These are phyloP conservation scores for Wickerhamomyces chambardii DNA, from an alignment of 805 yeast species.

Conservation along the genomic window DNA sequence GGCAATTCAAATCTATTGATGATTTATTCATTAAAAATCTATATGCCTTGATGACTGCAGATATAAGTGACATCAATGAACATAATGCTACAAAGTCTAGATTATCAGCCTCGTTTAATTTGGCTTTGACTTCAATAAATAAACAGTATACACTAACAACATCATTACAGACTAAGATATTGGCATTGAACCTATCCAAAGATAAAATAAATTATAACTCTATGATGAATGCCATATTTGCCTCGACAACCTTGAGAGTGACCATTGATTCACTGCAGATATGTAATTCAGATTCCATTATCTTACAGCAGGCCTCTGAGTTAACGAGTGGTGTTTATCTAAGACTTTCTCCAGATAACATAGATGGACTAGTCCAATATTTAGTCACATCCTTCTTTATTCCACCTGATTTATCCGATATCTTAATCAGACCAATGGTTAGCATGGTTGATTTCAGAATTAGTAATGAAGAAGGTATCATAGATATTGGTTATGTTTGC, in stretches of 20 bases:
- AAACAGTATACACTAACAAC: constrained; percentile 30
- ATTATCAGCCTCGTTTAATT: not conserved
- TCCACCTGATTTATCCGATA: constrained; percentile 62
- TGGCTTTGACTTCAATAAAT: constrained; percentile 76
- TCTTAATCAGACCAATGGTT: constrained; percentile 73
- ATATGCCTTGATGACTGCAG: constrained; percentile 22
- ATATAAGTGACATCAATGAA: constrained; percentile 23
- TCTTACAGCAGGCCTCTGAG: constrained; percentile 92
- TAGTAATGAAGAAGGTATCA: not conserved
- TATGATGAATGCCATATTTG: constrained; percentile 91
- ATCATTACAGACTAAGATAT: constrained; percentile 28
- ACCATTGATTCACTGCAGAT: constrained; percentile 89
- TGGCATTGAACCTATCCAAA: constrained; percentile 3
- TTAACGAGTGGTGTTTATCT: constrained; percentile 89
- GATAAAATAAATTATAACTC: constrained; percentile 67
- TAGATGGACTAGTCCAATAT: constrained; percentile 76
- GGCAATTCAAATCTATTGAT: constrained; percentile 77
- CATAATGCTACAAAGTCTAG: constrained; percentile 12
- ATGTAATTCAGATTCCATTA: constrained; percentile 55
- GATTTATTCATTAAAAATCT: constrained; percentile 59
- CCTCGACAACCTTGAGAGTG: constrained; percentile 87
- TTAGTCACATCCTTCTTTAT: constrained; percentile 77
- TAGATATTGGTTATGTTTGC: constrained; percentile 88
- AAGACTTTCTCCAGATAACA: constrained; percentile 42
- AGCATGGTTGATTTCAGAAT: constrained; percentile 83